phyloP scores from a whole-genome alignment of 331 rosid genomes.

The Quercus phellos region DNA sequence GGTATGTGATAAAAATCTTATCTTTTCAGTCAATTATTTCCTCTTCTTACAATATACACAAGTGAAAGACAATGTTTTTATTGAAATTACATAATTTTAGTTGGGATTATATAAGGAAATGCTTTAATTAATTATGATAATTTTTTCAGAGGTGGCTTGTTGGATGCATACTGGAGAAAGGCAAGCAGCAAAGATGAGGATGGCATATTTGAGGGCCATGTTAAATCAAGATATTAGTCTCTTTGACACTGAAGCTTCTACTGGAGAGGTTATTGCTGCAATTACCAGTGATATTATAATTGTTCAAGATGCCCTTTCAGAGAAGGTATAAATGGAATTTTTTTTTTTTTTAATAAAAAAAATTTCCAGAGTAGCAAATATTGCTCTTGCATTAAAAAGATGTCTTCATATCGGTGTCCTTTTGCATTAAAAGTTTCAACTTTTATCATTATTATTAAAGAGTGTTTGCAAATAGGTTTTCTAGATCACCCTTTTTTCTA shows the following conservation, averaged over 20 bases:
- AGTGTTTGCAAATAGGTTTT: too few relatives aligned
- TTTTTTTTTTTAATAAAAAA: too few relatives aligned
- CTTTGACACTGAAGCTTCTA: slow-evolving; percentile 86
- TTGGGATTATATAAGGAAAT: neutral
- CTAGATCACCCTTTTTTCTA: too few relatives aligned
- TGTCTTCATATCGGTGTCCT: too few relatives aligned
- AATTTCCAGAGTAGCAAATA: neutral
- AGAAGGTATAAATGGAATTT: slow-evolving; percentile 56
- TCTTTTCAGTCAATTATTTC: neutral
- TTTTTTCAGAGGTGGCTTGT: slow-evolving; percentile 82
- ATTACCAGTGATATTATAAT: slow-evolving; percentile 78
- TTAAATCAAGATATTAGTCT: slow-evolving; percentile 83
- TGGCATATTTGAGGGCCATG: slow-evolving; percentile 91
- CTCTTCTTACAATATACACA: neutral
- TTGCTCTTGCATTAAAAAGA: neutral
- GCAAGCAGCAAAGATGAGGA: slow-evolving; percentile 93
- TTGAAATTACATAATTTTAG: neutral
- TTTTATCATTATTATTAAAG: too few relatives aligned
- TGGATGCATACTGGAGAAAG: slow-evolving; percentile 99
- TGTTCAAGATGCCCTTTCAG: slow-evolving; percentile 95
- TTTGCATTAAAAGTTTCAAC: too few relatives aligned
- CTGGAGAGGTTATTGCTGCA: slow-evolving; percentile 87
- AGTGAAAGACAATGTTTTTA: neutral
- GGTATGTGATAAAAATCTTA: slow-evolving; percentile 32
- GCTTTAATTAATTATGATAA: neutral